Base-by-base conservation (phyloP, 768 basidiomycete species). In the Phylloporus rhodoxanthus region DNA sequence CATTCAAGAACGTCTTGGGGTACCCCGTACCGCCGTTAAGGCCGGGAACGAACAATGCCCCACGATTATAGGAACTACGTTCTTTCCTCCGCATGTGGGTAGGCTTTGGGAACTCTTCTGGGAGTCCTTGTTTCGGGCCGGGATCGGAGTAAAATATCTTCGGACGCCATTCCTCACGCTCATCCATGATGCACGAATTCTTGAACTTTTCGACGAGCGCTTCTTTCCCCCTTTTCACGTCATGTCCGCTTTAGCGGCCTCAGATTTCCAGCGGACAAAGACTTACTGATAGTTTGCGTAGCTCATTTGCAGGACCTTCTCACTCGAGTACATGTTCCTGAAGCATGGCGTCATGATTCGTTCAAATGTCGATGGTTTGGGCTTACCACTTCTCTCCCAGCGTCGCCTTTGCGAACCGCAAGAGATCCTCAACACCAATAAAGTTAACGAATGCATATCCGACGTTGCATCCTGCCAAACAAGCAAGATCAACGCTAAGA, bases 381-480 rank as follows among this genome's bases (percentile, higher is more conserved):
- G 64, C 76, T 56, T 39, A 88, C 91, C 91, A 94, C 68, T 87
- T 89, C 54, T 85, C 79, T 7, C 89, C 89, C 36, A 93, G 72
- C 53, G 79, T 80, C 45, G 74, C 72, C 65, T 79, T 82, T 6
- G 87, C 87, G 63, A 94, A 94, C 30, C 63, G 68, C 56, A 92
- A 69, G 44, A 94, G 75, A 58, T 91, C 87, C 53, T 84, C 70
- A 26, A 91, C 85, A 3, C 73, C 73, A 54, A 91, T 90, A 54
- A 93, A 94, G 67, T 93, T 94, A 52, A 94, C 90, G 54, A 94
- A 94, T 25, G 87, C 91, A 64, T 86, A 85, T 54, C 85, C 83
- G 57, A 87, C 84, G 61, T 87, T 85, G 60, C 82, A 86, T 7
- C 84, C 85, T 87, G 41, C 11, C 29, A 9, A 48, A 29, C n/a